Percentiles rank a stretch among this genome's conserved stretches.
These are phyloP conservation scores for Phytophthora hibernalis DNA, from an alignment of 352 stramenopile genomes.

Conservation along the genomic window DNA sequence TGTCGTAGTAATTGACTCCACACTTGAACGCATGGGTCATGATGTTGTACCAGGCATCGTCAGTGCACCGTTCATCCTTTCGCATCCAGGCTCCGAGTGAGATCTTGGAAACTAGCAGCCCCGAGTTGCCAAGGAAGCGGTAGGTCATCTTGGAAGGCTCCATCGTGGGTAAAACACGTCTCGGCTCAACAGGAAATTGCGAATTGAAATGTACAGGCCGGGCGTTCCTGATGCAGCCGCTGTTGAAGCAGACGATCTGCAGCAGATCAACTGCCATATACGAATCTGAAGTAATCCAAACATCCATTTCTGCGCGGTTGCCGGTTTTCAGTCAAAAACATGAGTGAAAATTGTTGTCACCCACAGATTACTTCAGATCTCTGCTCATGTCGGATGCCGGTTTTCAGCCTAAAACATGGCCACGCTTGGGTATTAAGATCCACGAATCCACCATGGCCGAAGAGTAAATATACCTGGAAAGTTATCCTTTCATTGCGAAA, in stretches of 20 bases:
- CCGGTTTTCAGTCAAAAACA: too few relatives aligned
- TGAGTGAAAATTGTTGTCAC: too few relatives aligned
- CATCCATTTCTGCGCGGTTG: too few relatives aligned
- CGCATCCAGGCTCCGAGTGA: constrained; percentile 43
- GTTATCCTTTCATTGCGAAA: not conserved
- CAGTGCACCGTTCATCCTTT: constrained; percentile 20
- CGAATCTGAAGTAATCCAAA: too few relatives aligned
- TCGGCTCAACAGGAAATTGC: not conserved
- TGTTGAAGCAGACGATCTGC: too few relatives aligned
- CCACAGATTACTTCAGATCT: not conserved
- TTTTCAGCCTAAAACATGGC: too few relatives aligned
- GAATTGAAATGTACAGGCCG: constrained; percentile 4
- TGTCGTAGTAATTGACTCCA: constrained; percentile 62
- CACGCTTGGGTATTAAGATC: too few relatives aligned
- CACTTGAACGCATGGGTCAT: constrained; percentile 43
- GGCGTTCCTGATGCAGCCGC: too few relatives aligned
- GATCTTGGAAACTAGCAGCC: constrained; percentile 47
- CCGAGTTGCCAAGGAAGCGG: constrained; percentile 44
- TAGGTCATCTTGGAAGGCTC: constrained; percentile 37
- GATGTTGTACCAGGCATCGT: constrained; percentile 38
- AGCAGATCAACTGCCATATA: too few relatives aligned
- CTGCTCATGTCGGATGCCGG: too few relatives aligned
- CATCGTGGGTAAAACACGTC: constrained; percentile 8
- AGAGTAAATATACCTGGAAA: not conserved
- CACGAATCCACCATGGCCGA: too few relatives aligned